phyloP scores from a whole-genome alignment of 108 stramenopile genomes.

The Cyclostephanos tholiformis region DNA sequence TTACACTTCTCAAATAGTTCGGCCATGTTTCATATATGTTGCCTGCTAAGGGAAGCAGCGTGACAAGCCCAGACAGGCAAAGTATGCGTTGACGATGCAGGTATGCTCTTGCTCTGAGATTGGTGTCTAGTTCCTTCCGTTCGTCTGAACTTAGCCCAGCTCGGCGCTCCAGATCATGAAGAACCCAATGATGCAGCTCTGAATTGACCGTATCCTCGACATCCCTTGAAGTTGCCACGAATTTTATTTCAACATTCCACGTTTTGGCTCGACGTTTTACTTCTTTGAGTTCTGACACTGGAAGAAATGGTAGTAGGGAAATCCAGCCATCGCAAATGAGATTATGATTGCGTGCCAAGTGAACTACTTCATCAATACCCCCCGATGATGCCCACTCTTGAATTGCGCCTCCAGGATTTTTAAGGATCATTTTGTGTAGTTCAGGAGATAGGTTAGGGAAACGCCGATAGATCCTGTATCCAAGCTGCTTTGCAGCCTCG shows the following conservation, averaged over 20 bases:
- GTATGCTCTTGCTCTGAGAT: neutral
- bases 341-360: neutral
- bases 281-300: neutral
- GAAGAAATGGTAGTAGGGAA: neutral
- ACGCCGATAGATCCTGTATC: neutral
- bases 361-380: neutral
- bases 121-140: neutral
- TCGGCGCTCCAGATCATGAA: conserved; percentile 1
- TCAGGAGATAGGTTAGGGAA: neutral
- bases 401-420: neutral
- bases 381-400: neutral
- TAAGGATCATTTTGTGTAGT: neutral
- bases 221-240: neutral
- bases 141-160: neutral
- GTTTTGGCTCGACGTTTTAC: neutral
- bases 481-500: neutral
- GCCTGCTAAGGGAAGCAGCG: neutral
- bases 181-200: conserved; percentile 5
- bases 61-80: neutral
- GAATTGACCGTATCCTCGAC: neutral
- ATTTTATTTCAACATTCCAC: neutral
- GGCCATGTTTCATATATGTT: conserved; percentile 25
- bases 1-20: conserved; percentile 12
- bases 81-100: neutral
- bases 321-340: conserved; percentile 5